A percentile compares a stretch with the other conserved stretches of the same genome.
These are phyloP conservation scores for Fusarium acutatum DNA, from an alignment of 2,329 filamentous ascomycete species.

Conservation along the genomic window DNA sequence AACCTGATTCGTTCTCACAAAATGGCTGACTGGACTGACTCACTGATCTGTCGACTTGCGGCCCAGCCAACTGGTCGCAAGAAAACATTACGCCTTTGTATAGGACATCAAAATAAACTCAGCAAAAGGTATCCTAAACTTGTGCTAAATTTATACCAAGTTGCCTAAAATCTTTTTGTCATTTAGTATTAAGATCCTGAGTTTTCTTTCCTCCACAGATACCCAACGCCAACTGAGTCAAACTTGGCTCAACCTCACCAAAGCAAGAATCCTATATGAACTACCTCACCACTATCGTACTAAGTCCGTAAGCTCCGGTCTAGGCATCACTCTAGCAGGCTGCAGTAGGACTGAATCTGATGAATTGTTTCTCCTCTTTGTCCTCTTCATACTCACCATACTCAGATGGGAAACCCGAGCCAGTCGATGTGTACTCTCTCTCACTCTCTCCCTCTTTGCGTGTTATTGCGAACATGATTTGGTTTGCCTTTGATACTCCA, in stretches of 20 bases:
- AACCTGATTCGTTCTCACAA: neutral
- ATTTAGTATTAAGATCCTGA: neutral
- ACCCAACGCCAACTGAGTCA: neutral
- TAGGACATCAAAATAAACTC: neutral
- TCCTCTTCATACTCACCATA: neutral
- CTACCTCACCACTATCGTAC: neutral
- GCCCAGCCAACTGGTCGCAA: neutral
- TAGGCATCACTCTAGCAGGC: neutral
- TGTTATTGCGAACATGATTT: neutral
- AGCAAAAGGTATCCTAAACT: neutral
- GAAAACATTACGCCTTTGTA: neutral
- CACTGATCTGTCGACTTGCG: conserved; percentile 9
- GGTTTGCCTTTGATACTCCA: neutral
- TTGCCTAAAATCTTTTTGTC: neutral
- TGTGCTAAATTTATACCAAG: neutral
- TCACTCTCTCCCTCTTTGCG: neutral
- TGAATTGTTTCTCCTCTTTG: neutral
- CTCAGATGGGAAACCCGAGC: neutral
- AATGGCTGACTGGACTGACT: neutral
- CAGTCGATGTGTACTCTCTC: neutral
- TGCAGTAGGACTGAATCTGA: neutral
- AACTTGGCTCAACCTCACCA: neutral
- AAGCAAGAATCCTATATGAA: neutral
- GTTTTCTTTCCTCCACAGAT: neutral
- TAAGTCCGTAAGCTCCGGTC: conserved; percentile 3